A percentile compares a stretch with the other conserved stretches of the same genome.
Evolutionary conservation across 768 basidiomycete genomes (phyloP).

Genomic region (Auricularia sp.): DNA sequence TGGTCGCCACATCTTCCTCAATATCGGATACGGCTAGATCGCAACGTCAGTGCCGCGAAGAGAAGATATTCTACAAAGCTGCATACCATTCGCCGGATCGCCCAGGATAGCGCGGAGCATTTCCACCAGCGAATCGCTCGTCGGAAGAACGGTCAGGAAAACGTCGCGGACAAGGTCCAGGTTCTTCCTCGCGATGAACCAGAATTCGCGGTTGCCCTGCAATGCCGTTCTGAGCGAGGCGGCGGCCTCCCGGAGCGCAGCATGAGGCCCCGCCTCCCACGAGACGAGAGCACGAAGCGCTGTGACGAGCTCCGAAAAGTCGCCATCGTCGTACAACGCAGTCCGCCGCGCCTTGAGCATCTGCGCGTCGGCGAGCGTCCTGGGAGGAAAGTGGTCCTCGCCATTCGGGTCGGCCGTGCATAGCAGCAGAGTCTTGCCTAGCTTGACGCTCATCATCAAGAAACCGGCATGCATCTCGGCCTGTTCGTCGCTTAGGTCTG

Average conservation of each 20-base stretch:
- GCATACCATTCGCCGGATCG: not conserved
- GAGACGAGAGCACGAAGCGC: not conserved
- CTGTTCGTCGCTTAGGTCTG: not conserved
- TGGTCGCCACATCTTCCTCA: constrained; percentile 9
- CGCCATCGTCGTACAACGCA: not conserved
- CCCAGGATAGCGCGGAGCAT: constrained; percentile 47
- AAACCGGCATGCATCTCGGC: not conserved
- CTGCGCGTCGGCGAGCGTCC: not conserved
- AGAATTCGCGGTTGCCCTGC: not conserved
- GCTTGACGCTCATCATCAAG: not conserved
- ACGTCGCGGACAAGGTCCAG: constrained; percentile 5
- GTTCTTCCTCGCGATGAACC: not conserved
- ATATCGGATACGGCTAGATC: not conserved
- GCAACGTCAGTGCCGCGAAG: not conserved
- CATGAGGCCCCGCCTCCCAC: not conserved
- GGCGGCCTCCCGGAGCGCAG: not conserved
- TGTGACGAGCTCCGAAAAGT: not conserved
- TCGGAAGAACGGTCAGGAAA: constrained; percentile 4
- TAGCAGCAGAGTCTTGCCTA: not conserved
- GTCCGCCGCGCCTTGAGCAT: not conserved
- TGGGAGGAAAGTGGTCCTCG: not conserved
- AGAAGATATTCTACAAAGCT: not conserved
- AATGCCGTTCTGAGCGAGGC: not conserved
- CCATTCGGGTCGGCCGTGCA: not conserved
- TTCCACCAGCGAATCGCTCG: constrained; percentile 34